Conservation (phyloP, 306 rosid genomes). For the Malus asiatica region DNA sequence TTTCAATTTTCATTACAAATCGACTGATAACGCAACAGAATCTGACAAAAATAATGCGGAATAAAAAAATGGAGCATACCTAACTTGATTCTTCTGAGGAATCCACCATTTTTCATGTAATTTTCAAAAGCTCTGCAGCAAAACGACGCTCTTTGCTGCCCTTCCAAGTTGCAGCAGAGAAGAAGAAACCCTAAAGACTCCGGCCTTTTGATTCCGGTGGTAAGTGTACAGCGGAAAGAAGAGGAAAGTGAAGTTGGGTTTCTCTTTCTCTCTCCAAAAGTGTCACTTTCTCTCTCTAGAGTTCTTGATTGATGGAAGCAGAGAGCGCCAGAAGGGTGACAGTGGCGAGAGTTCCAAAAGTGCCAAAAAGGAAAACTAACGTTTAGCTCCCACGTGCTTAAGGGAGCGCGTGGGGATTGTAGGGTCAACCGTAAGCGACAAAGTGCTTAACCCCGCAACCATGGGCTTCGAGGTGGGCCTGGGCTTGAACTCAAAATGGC, state of each 20-base stretch:
- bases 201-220: conserved; percentile 9
- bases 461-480: conserved; percentile 27
- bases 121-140: conserved; percentile 2
- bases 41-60: background rate
- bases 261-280: background rate
- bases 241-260: conserved; percentile 33
- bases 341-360: conserved; percentile 32
- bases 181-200: conserved; percentile 27
- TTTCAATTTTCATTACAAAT: conserved; percentile 9
- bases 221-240: background rate
- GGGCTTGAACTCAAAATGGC: conserved; percentile 3
- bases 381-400: conserved; percentile 16
- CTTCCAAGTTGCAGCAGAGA: background rate
- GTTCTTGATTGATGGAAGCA: conserved; percentile 28
- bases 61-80: conserved; percentile 38
- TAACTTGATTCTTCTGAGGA: conserved; percentile 25
- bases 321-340: conserved; percentile 34
- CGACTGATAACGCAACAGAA: conserved; percentile 6
- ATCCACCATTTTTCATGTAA: conserved; percentile 9
- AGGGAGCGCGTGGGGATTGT: conserved; percentile 25
- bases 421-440: conserved; percentile 42
- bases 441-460: conserved; percentile 6
- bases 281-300: conserved; percentile 3
- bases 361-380: conserved; percentile 31
- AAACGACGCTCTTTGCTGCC: background rate